Evolutionary conservation across 23 red algal genomes (phyloP).

Genomic region (Gracilaria domingensis): DNA sequence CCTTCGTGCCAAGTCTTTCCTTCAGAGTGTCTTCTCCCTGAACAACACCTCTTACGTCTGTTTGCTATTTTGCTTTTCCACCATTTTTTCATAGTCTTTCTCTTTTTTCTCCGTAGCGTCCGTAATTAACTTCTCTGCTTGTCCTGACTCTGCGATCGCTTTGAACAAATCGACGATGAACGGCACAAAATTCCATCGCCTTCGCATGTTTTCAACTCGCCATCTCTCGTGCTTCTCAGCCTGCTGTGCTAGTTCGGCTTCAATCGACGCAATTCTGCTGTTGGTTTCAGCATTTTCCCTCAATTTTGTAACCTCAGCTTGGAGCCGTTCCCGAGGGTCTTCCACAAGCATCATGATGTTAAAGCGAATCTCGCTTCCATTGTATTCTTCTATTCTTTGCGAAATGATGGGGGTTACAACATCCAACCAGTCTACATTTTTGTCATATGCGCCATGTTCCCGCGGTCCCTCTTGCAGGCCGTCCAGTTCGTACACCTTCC

Average conservation of each 20-base stretch:
- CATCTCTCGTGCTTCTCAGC: slow-evolving; percentile 44
- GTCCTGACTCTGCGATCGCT: slow-evolving; percentile 59
- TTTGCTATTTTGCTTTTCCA: slow-evolving; percentile 36
- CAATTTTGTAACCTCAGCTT: neutral
- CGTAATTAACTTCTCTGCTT: slow-evolving; percentile 41
- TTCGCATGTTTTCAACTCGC: slow-evolving; percentile 49
- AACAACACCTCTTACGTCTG: neutral
- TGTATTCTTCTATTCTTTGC: slow-evolving; percentile 72
- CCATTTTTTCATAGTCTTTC: slow-evolving; percentile 36
- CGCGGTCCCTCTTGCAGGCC: slow-evolving; percentile 84
- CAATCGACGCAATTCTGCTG: neutral
- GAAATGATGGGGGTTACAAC: slow-evolving; percentile 76
- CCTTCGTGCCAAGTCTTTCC: too few species aligned
- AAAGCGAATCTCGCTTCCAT: slow-evolving; percentile 84
- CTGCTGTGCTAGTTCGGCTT: slow-evolving; percentile 13
- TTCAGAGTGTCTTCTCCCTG: neutral
- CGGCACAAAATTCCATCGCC: slow-evolving; percentile 73
- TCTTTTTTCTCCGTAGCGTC: slow-evolving; percentile 62
- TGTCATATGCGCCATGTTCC: slow-evolving; percentile 46
- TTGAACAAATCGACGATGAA: slow-evolving; percentile 74
- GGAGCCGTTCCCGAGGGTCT: slow-evolving; percentile 63
- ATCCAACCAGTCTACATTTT: slow-evolving; percentile 63
- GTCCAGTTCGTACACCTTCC: slow-evolving; percentile 91
- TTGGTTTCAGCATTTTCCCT: neutral
- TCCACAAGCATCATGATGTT: slow-evolving; percentile 88